Percentiles rank a stretch among this genome's conserved stretches.
Evolutionary conservation across 305 asterid species (phyloP).

Genomic region (Striga hermonthica): DNA sequence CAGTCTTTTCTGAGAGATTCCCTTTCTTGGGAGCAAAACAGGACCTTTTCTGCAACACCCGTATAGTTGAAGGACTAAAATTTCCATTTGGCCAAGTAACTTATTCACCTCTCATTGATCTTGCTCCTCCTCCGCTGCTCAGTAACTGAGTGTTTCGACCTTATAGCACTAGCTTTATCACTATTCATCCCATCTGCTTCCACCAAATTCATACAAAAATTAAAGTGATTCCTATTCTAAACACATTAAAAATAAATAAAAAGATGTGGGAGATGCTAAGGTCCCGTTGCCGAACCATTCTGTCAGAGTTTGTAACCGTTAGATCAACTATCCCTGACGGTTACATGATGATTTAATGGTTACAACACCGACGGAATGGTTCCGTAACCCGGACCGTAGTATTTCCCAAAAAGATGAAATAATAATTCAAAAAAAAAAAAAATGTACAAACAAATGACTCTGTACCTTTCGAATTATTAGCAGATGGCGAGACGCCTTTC

Average conservation of each 20-base stretch:
- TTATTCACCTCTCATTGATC: conserved; percentile 80
- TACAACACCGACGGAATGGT: too few relatives aligned
- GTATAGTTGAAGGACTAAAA: neutral
- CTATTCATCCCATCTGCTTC: conserved; percentile 71
- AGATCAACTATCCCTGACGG: too few relatives aligned
- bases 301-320: too few relatives aligned
- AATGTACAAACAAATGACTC: conserved; percentile 3
- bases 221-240: conserved; percentile 13
- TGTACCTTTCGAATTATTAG: conserved; percentile 57
- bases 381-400: too few relatives aligned
- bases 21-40: neutral
- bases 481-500: conserved; percentile 51
- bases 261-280: too few relatives aligned
- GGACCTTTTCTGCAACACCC: neutral
- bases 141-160: conserved; percentile 94
- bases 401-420: too few relatives aligned
- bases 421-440: neutral
- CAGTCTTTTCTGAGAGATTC: too few relatives aligned
- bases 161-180: conserved; percentile 71
- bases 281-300: too few relatives aligned
- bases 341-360: too few relatives aligned
- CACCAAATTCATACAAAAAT: conserved; percentile 34
- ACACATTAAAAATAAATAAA: neutral
- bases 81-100: neutral
- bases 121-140: conserved; percentile 95